Evolutionary conservation across 345 rosid species (phyloP), one percentile per base, ranked within the genome.

Genomic region (Brassica rapa): DNA sequence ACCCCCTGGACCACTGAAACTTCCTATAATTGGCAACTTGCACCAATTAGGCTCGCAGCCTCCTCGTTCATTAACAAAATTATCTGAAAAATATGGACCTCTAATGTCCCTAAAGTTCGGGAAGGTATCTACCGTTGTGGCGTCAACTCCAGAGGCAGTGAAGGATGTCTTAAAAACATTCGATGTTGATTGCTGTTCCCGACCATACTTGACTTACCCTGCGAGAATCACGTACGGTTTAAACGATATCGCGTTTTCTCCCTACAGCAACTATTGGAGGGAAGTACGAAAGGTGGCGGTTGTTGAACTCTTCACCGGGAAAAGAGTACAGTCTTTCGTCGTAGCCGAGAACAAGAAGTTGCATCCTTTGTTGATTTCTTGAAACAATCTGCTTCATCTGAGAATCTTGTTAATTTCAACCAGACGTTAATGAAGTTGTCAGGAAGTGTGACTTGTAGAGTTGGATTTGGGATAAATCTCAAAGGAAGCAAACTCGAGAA

Each of bases 61-160:
- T 7, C 89, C 85, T 29, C 83, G 74, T 59, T 49, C 84, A 0
- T 63, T 85, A 4, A 53, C 51, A 62, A 53, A 79, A 0, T 70
- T 86, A 24, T 77, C 92, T 61, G 61, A 61, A 15, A 71, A 82
- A 63, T 81, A 90, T 4, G 92, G 91, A 11, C 79, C 84, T 0
- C 69, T 86, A 65, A 72, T 90, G 85, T 79, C 70, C 8, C 53
- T 88, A 4, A 81, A 60, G 24, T 83, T 87, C 0, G 91, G 91
- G 8, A 68, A 16, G 4, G 76, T 82, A 0, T 82, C 86, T 0
- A 70, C 83, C 6, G 59, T 86, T 4, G 78, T 88, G 5, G 82
- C 86, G 7, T 85, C 87, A 8, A 83, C 86, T 0, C 80, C 90
- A 1, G 85, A 80, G 59, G 77, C 86, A 0, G 91, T 86, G 1